A percentile compares a stretch with the other conserved stretches of the same genome.
Evolutionary conservation across 331 rosid species (phyloP).

Genomic region (Cydonia oblonga): DNA sequence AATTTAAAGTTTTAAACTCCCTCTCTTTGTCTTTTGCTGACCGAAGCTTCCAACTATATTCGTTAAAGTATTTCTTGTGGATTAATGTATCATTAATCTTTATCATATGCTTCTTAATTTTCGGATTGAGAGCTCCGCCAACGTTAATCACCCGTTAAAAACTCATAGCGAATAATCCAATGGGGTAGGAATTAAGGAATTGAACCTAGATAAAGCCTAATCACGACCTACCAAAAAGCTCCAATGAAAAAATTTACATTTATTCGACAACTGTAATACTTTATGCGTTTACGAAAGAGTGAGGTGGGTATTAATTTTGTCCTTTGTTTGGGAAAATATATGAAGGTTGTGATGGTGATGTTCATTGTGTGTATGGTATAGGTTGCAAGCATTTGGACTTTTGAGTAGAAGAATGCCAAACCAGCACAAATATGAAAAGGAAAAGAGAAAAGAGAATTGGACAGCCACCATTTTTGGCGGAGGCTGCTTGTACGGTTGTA

Average conservation of each 20-base stretch:
- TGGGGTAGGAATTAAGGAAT: too few relatives aligned
- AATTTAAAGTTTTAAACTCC: neutral
- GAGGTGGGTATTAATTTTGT: neutral
- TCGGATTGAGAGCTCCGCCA: neutral
- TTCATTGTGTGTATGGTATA: neutral
- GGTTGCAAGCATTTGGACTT: neutral
- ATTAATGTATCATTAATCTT: neutral
- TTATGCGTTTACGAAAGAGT: neutral
- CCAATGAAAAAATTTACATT: too few relatives aligned
- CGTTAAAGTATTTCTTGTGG: neutral
- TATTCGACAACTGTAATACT: neutral
- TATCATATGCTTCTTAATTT: neutral
- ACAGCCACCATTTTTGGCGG: constrained; percentile 17
- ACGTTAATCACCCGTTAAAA: neutral
- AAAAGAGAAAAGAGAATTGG: neutral
- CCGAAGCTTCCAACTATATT: neutral
- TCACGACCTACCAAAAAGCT: too few relatives aligned
- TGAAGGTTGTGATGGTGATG: neutral
- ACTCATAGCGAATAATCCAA: too few relatives aligned
- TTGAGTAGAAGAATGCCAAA: constrained; percentile 6
- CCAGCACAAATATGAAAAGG: neutral
- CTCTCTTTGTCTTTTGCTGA: neutral
- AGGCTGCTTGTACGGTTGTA: neutral
- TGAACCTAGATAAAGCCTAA: too few relatives aligned
- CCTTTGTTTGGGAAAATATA: neutral